phyloP scores from a whole-genome alignment of 768 basidiomycete species.

The Russula abietina region DNA sequence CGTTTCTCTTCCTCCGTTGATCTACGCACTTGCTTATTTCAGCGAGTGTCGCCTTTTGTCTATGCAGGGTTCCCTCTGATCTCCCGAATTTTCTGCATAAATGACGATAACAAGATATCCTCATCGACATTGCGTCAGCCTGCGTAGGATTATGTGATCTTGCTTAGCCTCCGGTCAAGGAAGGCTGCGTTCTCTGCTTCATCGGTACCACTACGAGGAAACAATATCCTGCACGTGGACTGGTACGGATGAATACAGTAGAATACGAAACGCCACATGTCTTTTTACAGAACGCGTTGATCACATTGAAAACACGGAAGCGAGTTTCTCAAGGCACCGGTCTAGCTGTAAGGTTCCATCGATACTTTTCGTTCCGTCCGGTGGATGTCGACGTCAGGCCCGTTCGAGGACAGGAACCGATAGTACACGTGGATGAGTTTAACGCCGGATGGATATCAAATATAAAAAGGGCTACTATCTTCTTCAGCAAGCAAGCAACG shows the following conservation, averaged over 20 bases:
- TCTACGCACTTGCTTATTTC: not conserved
- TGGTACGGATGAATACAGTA: not conserved
- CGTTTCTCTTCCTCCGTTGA: not conserved
- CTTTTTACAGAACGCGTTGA: not conserved
- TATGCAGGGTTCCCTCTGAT: not conserved
- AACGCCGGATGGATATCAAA: not conserved
- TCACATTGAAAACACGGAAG: not conserved
- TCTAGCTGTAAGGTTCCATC: too few species aligned
- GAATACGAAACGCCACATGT: not conserved
- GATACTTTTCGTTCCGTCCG: too few species aligned
- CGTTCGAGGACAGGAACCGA: too few species aligned
- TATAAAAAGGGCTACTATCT: too few species aligned
- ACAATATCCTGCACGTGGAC: not conserved
- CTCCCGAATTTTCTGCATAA: not conserved
- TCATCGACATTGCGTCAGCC: not conserved
- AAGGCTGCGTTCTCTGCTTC: not conserved
- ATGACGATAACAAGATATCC: not conserved
- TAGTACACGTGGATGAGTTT: not conserved
- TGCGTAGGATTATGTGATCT: not conserved
- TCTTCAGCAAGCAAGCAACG: not conserved
- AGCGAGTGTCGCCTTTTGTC: not conserved
- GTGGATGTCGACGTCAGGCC: too few species aligned
- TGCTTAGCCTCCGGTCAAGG: not conserved
- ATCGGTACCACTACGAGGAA: too few species aligned
- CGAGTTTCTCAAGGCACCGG: not conserved